Conservation (phyloP, 176 grass and related monocot genomes). For the Oryza rufipogon region DNA sequence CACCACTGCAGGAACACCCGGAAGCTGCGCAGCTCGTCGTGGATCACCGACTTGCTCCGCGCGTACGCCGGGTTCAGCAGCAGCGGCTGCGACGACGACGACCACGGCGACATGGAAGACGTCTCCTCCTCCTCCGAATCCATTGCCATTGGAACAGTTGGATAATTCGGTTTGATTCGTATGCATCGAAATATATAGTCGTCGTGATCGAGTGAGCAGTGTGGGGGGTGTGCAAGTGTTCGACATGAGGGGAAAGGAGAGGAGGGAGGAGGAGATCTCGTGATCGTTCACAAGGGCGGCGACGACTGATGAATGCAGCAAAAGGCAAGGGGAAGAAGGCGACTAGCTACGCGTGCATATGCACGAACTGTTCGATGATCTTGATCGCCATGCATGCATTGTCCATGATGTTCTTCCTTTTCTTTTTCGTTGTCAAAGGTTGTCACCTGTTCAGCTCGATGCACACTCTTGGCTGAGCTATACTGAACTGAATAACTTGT, state of each 20-base stretch:
- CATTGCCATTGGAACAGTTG: background rate
- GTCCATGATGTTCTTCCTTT: background rate
- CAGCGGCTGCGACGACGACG: conserved; percentile 45
- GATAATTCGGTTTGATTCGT: background rate
- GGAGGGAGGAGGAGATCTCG: conserved; percentile 19
- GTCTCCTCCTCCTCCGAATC: background rate
- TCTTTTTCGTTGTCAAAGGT: background rate
- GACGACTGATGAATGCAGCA: conserved; percentile 23
- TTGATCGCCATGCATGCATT: background rate
- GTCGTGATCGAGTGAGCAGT: conserved; percentile 1
- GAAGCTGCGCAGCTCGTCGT: conserved; percentile 88
- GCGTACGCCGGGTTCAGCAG: conserved; percentile 80
- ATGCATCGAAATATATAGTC: conserved; percentile 14
- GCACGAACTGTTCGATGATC: background rate
- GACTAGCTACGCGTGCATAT: background rate
- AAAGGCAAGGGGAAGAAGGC: background rate
- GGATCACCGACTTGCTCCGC: conserved; percentile 74
- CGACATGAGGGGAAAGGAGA: conserved; percentile 34
- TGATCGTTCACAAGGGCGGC: conserved; percentile 52
- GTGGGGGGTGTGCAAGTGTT: background rate
- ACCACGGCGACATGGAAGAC: background rate
- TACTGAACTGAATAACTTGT: background rate
- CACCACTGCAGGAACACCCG: conserved; percentile 81
- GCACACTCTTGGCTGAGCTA: background rate
- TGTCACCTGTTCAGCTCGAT: background rate